phyloP scores from a whole-genome alignment of 345 rosid genomes.

The Dipteronia sinensis region DNA sequence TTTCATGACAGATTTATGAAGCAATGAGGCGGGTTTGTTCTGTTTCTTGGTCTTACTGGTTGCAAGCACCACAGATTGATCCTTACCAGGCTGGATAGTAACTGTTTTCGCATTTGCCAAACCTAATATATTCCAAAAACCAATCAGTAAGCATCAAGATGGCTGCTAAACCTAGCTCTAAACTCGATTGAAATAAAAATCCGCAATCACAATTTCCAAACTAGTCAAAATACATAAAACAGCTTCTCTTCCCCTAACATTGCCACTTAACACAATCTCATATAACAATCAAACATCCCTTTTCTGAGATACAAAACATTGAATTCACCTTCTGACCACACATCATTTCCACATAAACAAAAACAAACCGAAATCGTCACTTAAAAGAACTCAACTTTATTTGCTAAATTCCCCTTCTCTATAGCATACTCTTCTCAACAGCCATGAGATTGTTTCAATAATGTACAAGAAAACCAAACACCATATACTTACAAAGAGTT shows the following conservation, averaged over 20 bases:
- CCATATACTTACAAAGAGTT: background rate
- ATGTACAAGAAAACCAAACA: conserved; percentile 2
- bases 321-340: background rate
- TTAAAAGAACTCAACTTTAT: background rate
- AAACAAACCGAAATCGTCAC: background rate
- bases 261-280: background rate
- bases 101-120: conserved; percentile 85
- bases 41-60: conserved; percentile 81
- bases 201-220: background rate
- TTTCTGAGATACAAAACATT: background rate
- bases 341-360: background rate
- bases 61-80: conserved; percentile 61
- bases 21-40: conserved; percentile 48
- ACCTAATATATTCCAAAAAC: background rate
- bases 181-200: background rate
- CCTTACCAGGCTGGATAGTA: conserved; percentile 70
- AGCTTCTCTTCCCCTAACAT: background rate
- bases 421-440: background rate
- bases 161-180: background rate
- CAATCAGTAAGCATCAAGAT: background rate
- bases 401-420: background rate
- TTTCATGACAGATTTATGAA: conserved; percentile 60
- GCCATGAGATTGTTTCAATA: background rate
- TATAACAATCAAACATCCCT: background rate
- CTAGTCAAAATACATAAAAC: too few relatives aligned